Base-by-base conservation (phyloP, 2,329 filamentous ascomycete species). In the Talaromyces marneffei region DNA sequence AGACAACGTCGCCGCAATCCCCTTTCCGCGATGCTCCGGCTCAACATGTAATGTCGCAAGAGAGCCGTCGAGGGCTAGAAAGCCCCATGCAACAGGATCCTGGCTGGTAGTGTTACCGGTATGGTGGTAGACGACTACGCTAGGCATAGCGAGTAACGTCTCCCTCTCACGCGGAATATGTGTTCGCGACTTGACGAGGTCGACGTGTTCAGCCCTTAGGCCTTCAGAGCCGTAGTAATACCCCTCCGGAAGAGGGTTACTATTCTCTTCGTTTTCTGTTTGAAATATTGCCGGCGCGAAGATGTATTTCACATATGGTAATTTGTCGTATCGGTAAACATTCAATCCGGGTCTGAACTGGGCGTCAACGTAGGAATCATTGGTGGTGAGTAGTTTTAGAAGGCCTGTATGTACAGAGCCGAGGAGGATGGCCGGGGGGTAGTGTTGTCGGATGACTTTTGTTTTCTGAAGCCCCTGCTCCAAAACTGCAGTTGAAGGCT, bases 1-100 rank as follows among this genome's bases (percentile, higher is more conserved):
- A 0, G 68, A 70, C 53, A 78, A 63, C 3, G 57, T 27, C 39
- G 67, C 63, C 3, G 75, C 77, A 12, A 79, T 65, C 1, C 75
- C 73, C 6, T 65, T 68, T 0, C 76, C 71, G 0, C 77, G 74
- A 69, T 78, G 72, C 56, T 72, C 74, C n/a, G 70, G 70, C 59
- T 79, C 76, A 35, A 77, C 76, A 66, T 78, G 74, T 44, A 79
- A 59, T 29, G 72, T 74, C 10, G 72, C 69, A 14, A 79, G 54
- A 10, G 71, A 70, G 2, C 71, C 75, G 62, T 79, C 77, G 20
- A 71, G 62, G 3, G 71, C 70, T 4, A 79, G 63, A 46, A 78
- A 77, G 0, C 68, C 73, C 77, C 77, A 79, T 2, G 71, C 76
- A 58, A 79, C 61, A 12, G 76, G 75, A 3, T 20, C 33, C 16